Base-by-base conservation (phyloP, 148 eudicot species). In the Chenopodium album region DNA sequence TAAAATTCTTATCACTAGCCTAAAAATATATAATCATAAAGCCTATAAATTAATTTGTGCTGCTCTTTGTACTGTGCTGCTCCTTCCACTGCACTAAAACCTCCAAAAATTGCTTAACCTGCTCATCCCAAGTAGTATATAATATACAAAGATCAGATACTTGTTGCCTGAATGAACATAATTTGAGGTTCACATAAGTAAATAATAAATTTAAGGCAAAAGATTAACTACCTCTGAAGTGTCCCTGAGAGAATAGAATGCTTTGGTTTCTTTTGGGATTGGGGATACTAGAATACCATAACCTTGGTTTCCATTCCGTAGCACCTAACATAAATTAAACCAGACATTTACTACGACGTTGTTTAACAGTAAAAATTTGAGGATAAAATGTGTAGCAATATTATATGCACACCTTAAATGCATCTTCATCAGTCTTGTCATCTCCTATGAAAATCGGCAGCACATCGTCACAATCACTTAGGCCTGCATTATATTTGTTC, bases 381-480 rank as follows among this genome's bases (percentile, higher is more conserved):
- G 19, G 5, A 19, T 19, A 59, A 23, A 71, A 1, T 29, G 31
- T 46, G 68, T n/a, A 31, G 56, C 37, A 16, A 29, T 22, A 75
- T 52, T 29, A 4, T 47, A 14, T 5, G 32, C 20, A 23, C 85
- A 93, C 97, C 97, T 90, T 87, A 73, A 93, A 93, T 46, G 98
- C 97, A 83, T 95, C 97, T 91, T 93, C 98, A 80, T 95, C 98
- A 1, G 97, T 91, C 72, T 78, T 86, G 85, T 95, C 98, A 78
- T 95, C 98, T 66, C 98, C 98, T 47, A 95, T 86, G 80, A 87
- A 95, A 41, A 95, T 90, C 1, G 98, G 94, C 31, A 95, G 94
- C 87, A 95, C 92, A 73, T 91, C 90, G 23, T 89, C 86, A 52
- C 88, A 70, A 67, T 87, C 37, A 47, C 78, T 79, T 41, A 92